These are phyloP conservation scores for Daldinia childiae DNA, from an alignment of 495 filamentous ascomycete species.

Conservation along the genomic window DNA sequence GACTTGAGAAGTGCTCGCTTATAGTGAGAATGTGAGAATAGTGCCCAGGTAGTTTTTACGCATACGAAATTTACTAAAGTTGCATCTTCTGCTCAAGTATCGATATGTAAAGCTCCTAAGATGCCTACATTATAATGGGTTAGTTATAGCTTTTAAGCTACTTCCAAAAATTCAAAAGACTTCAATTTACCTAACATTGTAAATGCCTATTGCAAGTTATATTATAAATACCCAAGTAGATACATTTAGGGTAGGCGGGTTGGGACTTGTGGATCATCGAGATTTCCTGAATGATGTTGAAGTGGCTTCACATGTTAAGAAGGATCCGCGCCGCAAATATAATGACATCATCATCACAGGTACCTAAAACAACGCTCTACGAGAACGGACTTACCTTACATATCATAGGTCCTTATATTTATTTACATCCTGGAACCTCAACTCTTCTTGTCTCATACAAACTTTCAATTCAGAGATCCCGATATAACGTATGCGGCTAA, in stretches of 20 bases:
- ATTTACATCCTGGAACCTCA: slow-evolving; percentile 15
- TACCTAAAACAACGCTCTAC: not conserved
- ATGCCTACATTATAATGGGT: not conserved
- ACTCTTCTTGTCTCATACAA: not conserved
- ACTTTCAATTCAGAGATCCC: not conserved
- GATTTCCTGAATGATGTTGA: slow-evolving; percentile 12
- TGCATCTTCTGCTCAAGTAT: too few relatives aligned
- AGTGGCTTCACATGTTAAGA: slow-evolving; percentile 28
- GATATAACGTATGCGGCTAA: not conserved
- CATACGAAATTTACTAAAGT: not conserved
- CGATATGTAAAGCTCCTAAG: not conserved
- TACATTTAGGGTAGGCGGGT: too few relatives aligned
- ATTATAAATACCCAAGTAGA: too few relatives aligned
- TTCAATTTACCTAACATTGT: too few relatives aligned
- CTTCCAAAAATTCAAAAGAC: not conserved
- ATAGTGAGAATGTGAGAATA: too few relatives aligned
- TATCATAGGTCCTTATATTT: too few relatives aligned
- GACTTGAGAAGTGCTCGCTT: not conserved
- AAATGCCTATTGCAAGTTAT: too few relatives aligned
- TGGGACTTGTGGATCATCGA: not conserved
- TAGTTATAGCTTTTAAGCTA: not conserved
- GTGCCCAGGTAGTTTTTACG: not conserved
- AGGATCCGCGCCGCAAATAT: not conserved
- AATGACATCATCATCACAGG: slow-evolving; percentile 32
- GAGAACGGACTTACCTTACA: not conserved